Conservation (phyloP, 306 rosid genomes). For the Quercus parvula region DNA sequence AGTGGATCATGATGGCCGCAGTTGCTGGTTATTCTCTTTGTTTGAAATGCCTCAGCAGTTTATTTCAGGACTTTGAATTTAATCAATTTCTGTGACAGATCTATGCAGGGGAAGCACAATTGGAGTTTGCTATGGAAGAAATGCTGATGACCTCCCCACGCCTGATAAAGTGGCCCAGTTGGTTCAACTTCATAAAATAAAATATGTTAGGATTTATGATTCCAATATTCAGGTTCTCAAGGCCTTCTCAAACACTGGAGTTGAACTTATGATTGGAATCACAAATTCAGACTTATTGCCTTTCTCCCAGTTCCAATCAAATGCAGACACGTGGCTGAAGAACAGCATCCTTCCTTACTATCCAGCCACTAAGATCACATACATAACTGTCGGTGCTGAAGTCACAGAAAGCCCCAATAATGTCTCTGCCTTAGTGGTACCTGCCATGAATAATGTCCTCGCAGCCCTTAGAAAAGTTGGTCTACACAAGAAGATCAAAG, state of each 20-base stretch:
- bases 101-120: constrained; percentile 70
- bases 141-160: constrained; percentile 94
- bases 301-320: constrained; percentile 91
- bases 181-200: constrained; percentile 79
- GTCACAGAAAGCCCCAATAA: constrained; percentile 72
- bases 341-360: constrained; percentile 88
- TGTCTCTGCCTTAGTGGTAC: constrained; percentile 66
- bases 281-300: constrained; percentile 77
- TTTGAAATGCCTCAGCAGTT: background rate
- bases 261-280: constrained; percentile 90
- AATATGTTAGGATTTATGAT: constrained; percentile 80
- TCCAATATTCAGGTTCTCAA: constrained; percentile 80
- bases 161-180: constrained; percentile 91
- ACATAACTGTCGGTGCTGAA: constrained; percentile 93
- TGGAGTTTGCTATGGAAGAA: constrained; percentile 96
- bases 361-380: constrained; percentile 82
- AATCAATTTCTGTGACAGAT: constrained; percentile 38
- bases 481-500: constrained; percentile 72
- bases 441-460: constrained; percentile 91
- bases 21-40: background rate
- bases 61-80: background rate
- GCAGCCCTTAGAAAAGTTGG: constrained; percentile 78
- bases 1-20: background rate
- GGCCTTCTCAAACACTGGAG: constrained; percentile 89
- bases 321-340: constrained; percentile 84